Conservation (phyloP, 2,329 filamentous ascomycete genomes). For the Tolypocladium inflatum region DNA sequence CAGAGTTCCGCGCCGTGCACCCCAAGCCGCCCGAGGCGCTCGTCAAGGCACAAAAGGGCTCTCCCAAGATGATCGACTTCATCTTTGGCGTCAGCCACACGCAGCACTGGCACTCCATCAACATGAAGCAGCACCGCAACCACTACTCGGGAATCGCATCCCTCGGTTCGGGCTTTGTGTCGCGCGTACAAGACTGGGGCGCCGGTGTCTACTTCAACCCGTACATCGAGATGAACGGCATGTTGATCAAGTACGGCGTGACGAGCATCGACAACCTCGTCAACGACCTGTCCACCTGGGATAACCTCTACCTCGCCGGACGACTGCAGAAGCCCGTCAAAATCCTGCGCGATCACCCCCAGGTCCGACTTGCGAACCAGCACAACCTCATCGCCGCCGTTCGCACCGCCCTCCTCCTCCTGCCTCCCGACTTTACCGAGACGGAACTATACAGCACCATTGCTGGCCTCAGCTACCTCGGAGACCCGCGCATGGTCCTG, state of each 20-base stretch:
- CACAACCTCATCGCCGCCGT: conserved; percentile 89
- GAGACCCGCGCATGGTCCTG: conserved; percentile 90
- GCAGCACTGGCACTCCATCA: conserved; percentile 95
- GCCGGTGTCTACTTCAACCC: conserved; percentile 98
- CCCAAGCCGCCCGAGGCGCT: conserved; percentile 74
- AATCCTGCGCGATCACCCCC: conserved; percentile 88
- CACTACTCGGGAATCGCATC: conserved; percentile 85
- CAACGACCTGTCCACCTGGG: conserved; percentile 79
- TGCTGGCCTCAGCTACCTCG: conserved; percentile 84
- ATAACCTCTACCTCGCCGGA: conserved; percentile 91
- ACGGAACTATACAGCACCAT: conserved; percentile 84
- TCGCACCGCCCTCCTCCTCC: conserved; percentile 76
- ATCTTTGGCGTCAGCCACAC: conserved; percentile 92
- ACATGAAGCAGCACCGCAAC: conserved; percentile 76
- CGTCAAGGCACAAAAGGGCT: conserved; percentile 73
- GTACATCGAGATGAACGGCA: conserved; percentile 88
- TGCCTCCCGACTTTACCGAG: conserved; percentile 79
- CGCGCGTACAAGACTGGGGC: conserved; percentile 81
- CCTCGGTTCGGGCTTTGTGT: conserved; percentile 77
- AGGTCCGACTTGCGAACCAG: conserved; percentile 88
- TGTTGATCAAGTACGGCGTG: conserved; percentile 95
- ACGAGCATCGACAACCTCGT: conserved; percentile 89
- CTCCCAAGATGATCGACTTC: conserved; percentile 96
- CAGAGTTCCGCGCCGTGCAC: conserved; percentile 57
- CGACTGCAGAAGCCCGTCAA: conserved; percentile 96